A percentile compares a stretch with the other conserved stretches of the same genome.
Evolutionary conservation across 106 monocot genomes (phyloP).

Genomic region (Dendrobium catenatum): DNA sequence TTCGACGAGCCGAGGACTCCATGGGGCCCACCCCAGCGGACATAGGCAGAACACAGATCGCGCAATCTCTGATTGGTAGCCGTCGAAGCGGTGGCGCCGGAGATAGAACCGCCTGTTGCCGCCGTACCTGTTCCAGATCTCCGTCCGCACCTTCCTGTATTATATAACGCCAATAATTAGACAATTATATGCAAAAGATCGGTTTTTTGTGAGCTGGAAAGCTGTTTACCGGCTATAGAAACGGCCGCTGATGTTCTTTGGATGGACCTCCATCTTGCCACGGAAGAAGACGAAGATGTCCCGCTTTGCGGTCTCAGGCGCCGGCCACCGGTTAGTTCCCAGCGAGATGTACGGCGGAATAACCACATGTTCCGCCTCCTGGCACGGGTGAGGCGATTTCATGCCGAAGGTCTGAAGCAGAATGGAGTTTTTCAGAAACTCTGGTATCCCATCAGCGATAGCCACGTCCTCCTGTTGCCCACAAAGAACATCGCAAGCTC

Average conservation of each 20-base stretch:
- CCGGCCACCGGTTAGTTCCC: constrained; percentile 16
- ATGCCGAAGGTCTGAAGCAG: constrained; percentile 87
- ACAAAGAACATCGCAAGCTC: not conserved
- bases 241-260: constrained; percentile 93
- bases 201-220: not conserved
- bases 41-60: constrained; percentile 84
- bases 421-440: constrained; percentile 50
- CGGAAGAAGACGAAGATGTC: constrained; percentile 83
- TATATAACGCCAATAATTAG: not conserved
- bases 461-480: constrained; percentile 58
- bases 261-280: constrained; percentile 96
- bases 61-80: constrained; percentile 64
- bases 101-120: constrained; percentile 49
- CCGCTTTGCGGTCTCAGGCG: constrained; percentile 30
- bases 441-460: constrained; percentile 64
- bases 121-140: constrained; percentile 55
- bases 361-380: constrained; percentile 67
- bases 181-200: not conserved
- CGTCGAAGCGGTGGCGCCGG: constrained; percentile 48
- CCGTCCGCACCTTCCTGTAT: constrained; percentile 65
- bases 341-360: constrained; percentile 80
- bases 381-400: constrained; percentile 48
- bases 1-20: constrained; percentile 94
- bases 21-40: constrained; percentile 92
- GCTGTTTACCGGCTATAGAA: constrained; percentile 65